Evolutionary conservation across 2,329 filamentous ascomycete species (phyloP).

Genomic region (Cephalotrichum gorgonifer): DNA sequence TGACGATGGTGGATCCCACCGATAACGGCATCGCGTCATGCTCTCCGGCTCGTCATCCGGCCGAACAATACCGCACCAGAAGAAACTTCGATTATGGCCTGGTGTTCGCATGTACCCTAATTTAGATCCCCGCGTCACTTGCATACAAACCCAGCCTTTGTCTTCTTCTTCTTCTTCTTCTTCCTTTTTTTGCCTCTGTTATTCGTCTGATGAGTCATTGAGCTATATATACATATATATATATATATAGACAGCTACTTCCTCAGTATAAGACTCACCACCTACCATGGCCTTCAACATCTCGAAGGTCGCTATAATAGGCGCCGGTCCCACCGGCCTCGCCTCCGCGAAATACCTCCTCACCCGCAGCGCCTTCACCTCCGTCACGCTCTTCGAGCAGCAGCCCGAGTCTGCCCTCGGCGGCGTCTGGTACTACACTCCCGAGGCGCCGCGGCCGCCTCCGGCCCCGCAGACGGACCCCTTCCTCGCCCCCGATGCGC

Average conservation of each 20-base stretch:
- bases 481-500: conserved; percentile 51
- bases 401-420: conserved; percentile 51
- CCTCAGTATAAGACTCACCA: not conserved
- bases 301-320: conserved; percentile 63
- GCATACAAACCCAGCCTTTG: not conserved
- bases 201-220: too few species aligned
- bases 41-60: not conserved
- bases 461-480: conserved; percentile 61
- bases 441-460: conserved; percentile 31
- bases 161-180: not conserved
- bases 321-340: conserved; percentile 72
- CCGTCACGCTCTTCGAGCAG: conserved; percentile 74
- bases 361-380: conserved; percentile 56
- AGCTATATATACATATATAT: not conserved
- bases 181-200: not conserved
- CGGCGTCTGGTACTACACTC: conserved; percentile 78
- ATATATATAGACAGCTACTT: not conserved
- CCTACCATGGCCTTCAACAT: conserved; percentile 32
- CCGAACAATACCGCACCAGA: not conserved
- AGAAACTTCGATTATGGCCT: too few species aligned
- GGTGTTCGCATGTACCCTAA: too few species aligned
- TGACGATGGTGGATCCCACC: too few species aligned
- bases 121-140: not conserved
- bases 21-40: not conserved
- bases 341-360: conserved; percentile 70